A percentile compares a stretch with the other conserved stretches of the same genome.
Evolutionary conservation across 1,284 basidiomycete genomes (phyloP).

Genomic region (Ceratobasidium sp.): DNA sequence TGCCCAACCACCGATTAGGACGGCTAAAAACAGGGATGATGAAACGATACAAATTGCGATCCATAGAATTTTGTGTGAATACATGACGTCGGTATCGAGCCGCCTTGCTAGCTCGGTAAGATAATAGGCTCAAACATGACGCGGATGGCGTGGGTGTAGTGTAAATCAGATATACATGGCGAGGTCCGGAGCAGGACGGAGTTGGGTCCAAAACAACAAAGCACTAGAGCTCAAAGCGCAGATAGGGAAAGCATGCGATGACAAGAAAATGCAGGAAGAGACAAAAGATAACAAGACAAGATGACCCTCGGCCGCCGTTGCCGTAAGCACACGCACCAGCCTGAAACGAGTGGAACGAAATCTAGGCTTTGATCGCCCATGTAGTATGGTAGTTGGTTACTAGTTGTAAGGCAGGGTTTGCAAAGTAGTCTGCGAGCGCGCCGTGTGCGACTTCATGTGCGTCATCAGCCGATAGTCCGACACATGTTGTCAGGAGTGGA

Average conservation of each 20-base stretch:
- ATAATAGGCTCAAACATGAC: slow-evolving; percentile 1
- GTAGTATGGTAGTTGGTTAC: slow-evolving; percentile 32
- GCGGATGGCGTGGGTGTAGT: neutral
- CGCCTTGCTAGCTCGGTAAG: neutral
- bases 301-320: neutral
- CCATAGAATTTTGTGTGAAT: neutral
- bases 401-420: neutral
- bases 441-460: slow-evolving; percentile 20
- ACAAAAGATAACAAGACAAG: neutral
- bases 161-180: slow-evolving; percentile 5
- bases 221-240: neutral
- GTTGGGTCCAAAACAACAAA: too few species aligned
- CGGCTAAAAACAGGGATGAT: too few species aligned
- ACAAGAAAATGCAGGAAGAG: neutral
- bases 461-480: slow-evolving; percentile 33
- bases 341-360: neutral
- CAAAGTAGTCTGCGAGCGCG: slow-evolving; percentile 29
- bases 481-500: slow-evolving; percentile 19
- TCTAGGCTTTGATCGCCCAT: slow-evolving; percentile 36
- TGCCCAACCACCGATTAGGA: too few species aligned
- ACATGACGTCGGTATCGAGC: neutral
- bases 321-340: too few species aligned
- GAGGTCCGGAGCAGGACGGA: neutral
- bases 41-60: neutral
- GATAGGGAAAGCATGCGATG: neutral